Conservation (phyloP, 2,329 filamentous ascomycete species). For the Boeremia lycopersici region DNA sequence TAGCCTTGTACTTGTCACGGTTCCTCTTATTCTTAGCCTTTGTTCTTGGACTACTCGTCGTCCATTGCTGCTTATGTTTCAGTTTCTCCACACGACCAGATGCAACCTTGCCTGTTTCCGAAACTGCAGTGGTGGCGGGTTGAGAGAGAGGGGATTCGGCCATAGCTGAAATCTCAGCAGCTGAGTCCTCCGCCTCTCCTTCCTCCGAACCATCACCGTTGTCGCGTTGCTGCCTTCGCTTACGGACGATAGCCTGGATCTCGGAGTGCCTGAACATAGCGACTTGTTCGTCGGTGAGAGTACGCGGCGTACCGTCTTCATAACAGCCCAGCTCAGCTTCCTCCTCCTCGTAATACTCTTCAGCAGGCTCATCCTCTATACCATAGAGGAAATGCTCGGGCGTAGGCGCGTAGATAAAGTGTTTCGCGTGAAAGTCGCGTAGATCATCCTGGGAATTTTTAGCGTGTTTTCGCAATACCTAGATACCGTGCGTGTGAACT, state of each 20-base stretch:
- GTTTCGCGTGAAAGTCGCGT: conserved; percentile 49
- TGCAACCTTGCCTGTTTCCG: conserved; percentile 19
- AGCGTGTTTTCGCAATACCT: conserved; percentile 10
- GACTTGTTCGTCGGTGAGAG: conserved; percentile 89
- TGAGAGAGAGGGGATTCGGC: conserved; percentile 1
- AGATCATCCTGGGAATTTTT: conserved; percentile 50
- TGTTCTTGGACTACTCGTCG: conserved; percentile 30
- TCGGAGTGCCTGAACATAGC: conserved; percentile 90
- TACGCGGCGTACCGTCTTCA: conserved; percentile 82
- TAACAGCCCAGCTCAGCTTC: conserved; percentile 83
- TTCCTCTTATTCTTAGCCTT: conserved; percentile 35
- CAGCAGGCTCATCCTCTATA: conserved; percentile 9
- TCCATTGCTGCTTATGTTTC: conserved; percentile 37
- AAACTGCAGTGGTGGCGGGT: not conserved
- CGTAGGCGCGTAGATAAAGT: conserved; percentile 49
- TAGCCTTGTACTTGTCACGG: conserved; percentile 31
- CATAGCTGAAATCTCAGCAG: not conserved
- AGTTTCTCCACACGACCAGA: conserved; percentile 24
- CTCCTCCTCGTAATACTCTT: conserved; percentile 49
- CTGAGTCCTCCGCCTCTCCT: conserved; percentile 11
- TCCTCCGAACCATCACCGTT: conserved; percentile 24
- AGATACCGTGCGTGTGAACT: conserved; percentile 2
- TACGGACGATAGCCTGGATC: conserved; percentile 69
- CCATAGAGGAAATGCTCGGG: conserved; percentile 43
- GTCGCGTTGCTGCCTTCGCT: conserved; percentile 34